These are phyloP conservation scores for Amesomyces nigricolor DNA, from an alignment of 2,329 filamentous ascomycete genomes.

Conservation along the genomic window DNA sequence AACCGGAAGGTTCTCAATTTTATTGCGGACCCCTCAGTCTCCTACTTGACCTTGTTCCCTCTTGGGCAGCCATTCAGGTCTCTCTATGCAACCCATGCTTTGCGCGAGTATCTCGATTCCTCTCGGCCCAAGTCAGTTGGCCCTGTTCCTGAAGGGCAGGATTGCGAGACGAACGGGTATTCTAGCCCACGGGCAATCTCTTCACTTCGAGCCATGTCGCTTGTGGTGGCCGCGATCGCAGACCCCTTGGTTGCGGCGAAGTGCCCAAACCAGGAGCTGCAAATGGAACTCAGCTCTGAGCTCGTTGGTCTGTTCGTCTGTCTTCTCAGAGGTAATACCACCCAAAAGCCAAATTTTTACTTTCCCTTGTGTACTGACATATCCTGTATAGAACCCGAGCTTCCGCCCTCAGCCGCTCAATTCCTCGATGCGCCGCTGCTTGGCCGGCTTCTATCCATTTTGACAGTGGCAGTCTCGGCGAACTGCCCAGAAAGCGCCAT, in stretches of 20 bases:
- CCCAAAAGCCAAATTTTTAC: not conserved
- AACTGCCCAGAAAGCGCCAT: constrained; percentile 27
- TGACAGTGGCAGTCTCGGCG: constrained; percentile 24
- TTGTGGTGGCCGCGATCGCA: constrained; percentile 57
- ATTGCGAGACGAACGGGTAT: constrained; percentile 20
- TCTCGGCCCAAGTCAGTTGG: not conserved
- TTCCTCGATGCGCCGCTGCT: constrained; percentile 28
- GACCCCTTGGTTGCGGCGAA: constrained; percentile 48
- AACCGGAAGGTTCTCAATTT: constrained; percentile 56
- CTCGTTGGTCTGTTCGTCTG: constrained; percentile 53
- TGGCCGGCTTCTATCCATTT: constrained; percentile 30
- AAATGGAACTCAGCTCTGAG: constrained; percentile 44
- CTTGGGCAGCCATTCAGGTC: constrained; percentile 64
- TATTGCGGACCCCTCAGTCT: constrained; percentile 49
- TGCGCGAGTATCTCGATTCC: constrained; percentile 56
- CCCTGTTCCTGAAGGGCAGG: constrained; percentile 6
- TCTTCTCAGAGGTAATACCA: constrained; percentile 46
- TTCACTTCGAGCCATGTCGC: constrained; percentile 42
- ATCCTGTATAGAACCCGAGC: constrained; percentile 24
- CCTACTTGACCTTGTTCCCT: constrained; percentile 61
- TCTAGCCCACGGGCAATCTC: constrained; percentile 30
- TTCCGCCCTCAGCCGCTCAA: constrained; percentile 17
- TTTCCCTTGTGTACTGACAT: constrained; percentile 26
- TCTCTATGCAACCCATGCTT: constrained; percentile 64
- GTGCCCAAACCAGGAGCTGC: constrained; percentile 40